Conservation (phyloP, 108 stramenopile genomes). For the Pseudonitzschia multistriata region DNA sequence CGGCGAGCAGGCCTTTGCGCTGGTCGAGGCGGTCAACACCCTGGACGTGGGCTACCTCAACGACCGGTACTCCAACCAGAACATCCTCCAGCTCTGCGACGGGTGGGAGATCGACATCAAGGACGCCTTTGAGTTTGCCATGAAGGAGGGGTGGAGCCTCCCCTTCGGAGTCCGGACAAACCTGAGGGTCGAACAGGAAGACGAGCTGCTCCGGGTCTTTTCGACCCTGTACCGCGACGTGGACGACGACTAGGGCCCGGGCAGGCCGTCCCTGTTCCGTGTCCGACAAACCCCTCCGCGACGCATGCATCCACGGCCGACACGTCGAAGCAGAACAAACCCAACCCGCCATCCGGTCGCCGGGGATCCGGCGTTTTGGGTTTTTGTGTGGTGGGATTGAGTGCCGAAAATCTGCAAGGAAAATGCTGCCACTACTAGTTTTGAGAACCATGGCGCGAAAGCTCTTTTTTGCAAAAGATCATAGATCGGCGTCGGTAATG, state of each 20-base stretch:
- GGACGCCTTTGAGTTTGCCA: constrained; percentile 74
- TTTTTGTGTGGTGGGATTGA: too few species aligned
- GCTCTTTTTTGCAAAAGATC: too few species aligned
- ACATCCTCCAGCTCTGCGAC: constrained; percentile 59
- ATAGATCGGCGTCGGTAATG: too few species aligned
- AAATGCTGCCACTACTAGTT: too few species aligned
- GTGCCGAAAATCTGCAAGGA: too few species aligned
- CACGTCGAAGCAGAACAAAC: too few species aligned
- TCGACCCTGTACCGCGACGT: constrained; percentile 8
- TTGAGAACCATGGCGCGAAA: too few species aligned
- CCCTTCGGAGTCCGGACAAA: constrained; percentile 85
- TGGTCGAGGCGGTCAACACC: constrained; percentile 82
- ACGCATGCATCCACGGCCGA: too few species aligned
- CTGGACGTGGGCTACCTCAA: constrained; percentile 70
- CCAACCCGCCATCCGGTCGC: too few species aligned
- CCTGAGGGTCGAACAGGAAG: constrained; percentile 79
- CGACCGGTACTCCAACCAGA: constrained; percentile 72
- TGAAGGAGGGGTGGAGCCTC: constrained; percentile 81
- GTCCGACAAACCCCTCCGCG: constrained; percentile 8
- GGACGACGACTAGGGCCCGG: constrained; percentile 17
- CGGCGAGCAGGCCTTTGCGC: constrained; percentile 87
- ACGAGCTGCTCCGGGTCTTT: constrained; percentile 60
- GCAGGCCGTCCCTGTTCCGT: constrained; percentile 19
- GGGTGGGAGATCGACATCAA: constrained; percentile 72
- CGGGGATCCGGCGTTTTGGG: too few species aligned